phyloP scores from a whole-genome alignment of 306 rosid species.

The Cucumis hystrix region DNA sequence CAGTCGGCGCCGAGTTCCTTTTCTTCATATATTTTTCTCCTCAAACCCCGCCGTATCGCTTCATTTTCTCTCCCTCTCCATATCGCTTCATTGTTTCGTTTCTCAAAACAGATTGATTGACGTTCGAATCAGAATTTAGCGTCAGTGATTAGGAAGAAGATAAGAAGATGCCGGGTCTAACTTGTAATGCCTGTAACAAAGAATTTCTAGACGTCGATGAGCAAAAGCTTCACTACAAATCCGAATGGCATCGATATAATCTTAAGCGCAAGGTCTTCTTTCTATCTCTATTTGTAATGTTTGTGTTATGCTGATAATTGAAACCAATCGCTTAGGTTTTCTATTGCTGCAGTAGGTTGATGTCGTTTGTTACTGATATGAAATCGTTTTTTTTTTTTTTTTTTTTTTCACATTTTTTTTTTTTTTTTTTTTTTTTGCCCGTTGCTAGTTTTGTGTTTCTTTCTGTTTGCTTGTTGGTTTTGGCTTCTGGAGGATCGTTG shows the following conservation, averaged over 20 bases:
- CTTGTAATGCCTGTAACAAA: conserved; percentile 91
- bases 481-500: not conserved
- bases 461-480: not conserved
- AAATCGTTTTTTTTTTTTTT: not conserved
- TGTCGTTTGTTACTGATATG: not conserved
- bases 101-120: not conserved
- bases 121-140: not conserved
- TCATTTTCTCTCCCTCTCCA: not conserved
- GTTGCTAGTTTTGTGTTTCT: not conserved
- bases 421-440: not conserved
- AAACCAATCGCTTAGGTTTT: not conserved
- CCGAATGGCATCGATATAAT: conserved; percentile 99
- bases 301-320: not conserved
- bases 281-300: not conserved
- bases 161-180: conserved; percentile 40
- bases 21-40: not conserved
- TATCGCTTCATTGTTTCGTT: not conserved
- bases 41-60: not conserved
- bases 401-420: not conserved
- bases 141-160: not conserved
- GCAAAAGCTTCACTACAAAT: conserved; percentile 80
- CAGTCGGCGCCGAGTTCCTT: not conserved
- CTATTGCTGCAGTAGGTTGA: not conserved
- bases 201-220: conserved; percentile 50
- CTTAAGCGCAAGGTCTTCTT: conserved; percentile 91